phyloP scores from a whole-genome alignment of 2,329 filamentous ascomycete species.

The Ceratocystis variospora region DNA sequence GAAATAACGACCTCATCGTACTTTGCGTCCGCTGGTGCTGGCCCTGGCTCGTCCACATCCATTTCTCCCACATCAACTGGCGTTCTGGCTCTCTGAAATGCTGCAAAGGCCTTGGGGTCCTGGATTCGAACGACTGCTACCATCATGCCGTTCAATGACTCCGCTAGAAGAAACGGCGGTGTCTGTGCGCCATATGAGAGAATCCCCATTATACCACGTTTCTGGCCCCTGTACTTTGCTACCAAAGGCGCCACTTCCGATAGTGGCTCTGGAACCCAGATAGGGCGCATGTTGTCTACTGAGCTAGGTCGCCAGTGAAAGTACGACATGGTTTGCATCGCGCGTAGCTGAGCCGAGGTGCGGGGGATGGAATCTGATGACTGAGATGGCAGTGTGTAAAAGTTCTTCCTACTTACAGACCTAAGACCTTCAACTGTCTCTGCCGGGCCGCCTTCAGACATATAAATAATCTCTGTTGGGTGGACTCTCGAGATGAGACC shows the following conservation, averaged over 20 bases:
- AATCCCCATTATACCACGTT: slow-evolving; percentile 47
- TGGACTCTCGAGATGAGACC: slow-evolving; percentile 40
- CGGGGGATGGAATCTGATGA: slow-evolving; percentile 40
- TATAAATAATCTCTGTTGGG: slow-evolving; percentile 52
- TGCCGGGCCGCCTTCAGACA: slow-evolving; percentile 48
- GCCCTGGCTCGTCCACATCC: slow-evolving; percentile 19
- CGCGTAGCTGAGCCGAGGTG: slow-evolving; percentile 51
- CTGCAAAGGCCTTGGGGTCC: slow-evolving; percentile 35
- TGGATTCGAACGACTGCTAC: slow-evolving; percentile 53
- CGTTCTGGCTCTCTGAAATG: slow-evolving; percentile 16
- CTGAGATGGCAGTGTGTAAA: slow-evolving; percentile 46
- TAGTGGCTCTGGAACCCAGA: slow-evolving; percentile 43
- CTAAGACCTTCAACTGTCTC: slow-evolving; percentile 43
- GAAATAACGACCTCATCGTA: slow-evolving; percentile 21
- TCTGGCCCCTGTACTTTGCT: slow-evolving; percentile 42
- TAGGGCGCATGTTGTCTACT: slow-evolving; percentile 19
- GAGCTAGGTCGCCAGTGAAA: slow-evolving; percentile 40
- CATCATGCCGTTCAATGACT: slow-evolving; percentile 56
- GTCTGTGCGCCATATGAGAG: slow-evolving; percentile 54
- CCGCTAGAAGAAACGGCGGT: slow-evolving; percentile 42
- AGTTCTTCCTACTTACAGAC: slow-evolving; percentile 30
- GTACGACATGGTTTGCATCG: slow-evolving; percentile 70
- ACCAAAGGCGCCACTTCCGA: slow-evolving; percentile 45
- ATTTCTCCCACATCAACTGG: slow-evolving; percentile 19
- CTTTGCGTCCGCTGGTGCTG: slow-evolving; percentile 1